phyloP scores from a whole-genome alignment of 441 rosid genomes.

The Pelargonium australe region DNA sequence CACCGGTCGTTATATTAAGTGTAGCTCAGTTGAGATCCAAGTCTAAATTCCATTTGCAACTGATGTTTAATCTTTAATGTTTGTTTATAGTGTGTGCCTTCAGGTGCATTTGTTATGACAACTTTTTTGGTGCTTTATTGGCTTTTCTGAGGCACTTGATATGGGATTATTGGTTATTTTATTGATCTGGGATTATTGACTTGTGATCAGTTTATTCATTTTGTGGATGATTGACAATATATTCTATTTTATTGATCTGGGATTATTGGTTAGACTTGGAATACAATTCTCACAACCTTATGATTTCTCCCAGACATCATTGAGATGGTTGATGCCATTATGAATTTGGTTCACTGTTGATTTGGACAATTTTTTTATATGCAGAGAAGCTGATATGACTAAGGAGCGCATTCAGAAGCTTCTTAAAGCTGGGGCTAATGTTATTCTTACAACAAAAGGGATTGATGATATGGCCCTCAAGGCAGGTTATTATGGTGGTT shows the following conservation, averaged over 20 bases:
- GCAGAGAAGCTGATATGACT: slow-evolving; percentile 94
- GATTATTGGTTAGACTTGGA: not conserved
- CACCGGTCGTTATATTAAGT: not conserved
- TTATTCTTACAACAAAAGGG: slow-evolving; percentile 89
- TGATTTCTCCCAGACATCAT: not conserved
- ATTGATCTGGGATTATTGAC: no score
- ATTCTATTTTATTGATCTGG: no score
- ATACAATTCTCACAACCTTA: not conserved
- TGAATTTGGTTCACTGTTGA: slow-evolving; percentile 6
- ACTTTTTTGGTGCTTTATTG: not conserved
- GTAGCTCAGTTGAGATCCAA: slow-evolving; percentile 4
- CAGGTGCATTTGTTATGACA: not conserved
- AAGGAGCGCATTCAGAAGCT: slow-evolving; percentile 93
- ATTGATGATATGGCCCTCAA: slow-evolving; percentile 99
- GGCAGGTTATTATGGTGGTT: slow-evolving; percentile 29
- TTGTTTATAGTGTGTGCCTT: not conserved
- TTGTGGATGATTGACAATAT: not conserved
- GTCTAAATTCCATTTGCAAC: not conserved
- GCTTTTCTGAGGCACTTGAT: not conserved
- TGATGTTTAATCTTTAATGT: not conserved
- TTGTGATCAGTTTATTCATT: not conserved
- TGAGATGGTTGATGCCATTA: not conserved
- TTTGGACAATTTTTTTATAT: not conserved
- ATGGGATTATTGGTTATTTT: not conserved
- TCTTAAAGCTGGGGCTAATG: slow-evolving; percentile 94